phyloP scores from a whole-genome alignment of 768 basidiomycete genomes.

The Hebeloma cylindrosporum region DNA sequence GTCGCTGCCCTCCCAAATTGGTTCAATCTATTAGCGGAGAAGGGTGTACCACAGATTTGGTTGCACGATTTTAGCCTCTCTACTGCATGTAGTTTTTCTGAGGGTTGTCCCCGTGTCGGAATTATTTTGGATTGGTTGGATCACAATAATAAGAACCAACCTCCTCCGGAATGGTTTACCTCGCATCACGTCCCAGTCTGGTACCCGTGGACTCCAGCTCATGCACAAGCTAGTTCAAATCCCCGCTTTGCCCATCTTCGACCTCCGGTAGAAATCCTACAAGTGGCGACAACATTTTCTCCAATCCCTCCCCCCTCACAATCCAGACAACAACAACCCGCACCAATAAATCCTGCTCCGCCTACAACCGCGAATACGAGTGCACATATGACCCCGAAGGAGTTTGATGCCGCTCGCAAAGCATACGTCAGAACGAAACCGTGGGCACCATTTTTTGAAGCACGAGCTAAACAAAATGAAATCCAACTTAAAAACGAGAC shows the following conservation, averaged over 20 bases:
- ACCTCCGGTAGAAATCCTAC: conserved; percentile 3
- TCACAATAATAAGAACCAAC: neutral
- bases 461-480: neutral
- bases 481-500: neutral
- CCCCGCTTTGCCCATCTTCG: neutral
- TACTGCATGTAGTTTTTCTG: conserved; percentile 3
- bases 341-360: no score
- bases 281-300: neutral
- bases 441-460: conserved; percentile 8
- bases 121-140: neutral
- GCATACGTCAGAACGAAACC: conserved; percentile 1
- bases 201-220: conserved; percentile 8
- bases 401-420: neutral
- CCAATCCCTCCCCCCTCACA: neutral
- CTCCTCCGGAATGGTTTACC: conserved; percentile 4
- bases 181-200: conserved; percentile 9
- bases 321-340: neutral
- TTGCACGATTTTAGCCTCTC: neutral
- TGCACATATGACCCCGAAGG: no score
- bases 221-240: no score
- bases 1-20: conserved; percentile 3
- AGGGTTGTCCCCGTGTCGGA: conserved; percentile 1
- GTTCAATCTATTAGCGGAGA: neutral
- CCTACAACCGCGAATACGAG: neutral
- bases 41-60: neutral